Base-by-base conservation (phyloP, 2,329 filamentous ascomycete species). In the Fusarium continuum region DNA sequence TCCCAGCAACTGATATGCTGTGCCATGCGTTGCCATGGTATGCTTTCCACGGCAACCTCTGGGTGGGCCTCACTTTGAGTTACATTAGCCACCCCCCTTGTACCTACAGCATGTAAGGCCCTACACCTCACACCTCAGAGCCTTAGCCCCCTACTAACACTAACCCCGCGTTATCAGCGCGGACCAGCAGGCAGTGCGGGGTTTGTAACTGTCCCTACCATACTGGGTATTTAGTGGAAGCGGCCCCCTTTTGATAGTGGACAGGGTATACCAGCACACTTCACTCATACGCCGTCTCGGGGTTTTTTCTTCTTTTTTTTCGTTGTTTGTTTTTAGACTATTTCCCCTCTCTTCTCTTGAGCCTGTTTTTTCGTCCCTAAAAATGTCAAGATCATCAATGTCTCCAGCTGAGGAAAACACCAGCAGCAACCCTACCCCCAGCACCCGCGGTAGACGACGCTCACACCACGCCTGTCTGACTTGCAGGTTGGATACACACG, bases 391-490 rank as follows among this genome's bases (percentile, higher is more conserved):
- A 36, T 60, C 54, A 44, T 56, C 49, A 70, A 76, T 75, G 76
- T 71, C 72, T 51, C 72, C 72, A 23, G 68, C 68, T 58, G 75
- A 75, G 36, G 75, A 75, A 26, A 69, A 49, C 50, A 57, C n/a
- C 10, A 65, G 55, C 17, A 49, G 28, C 20, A 50, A 55, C 11
- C 45, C 54, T 43, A 64, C 59, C 22, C 61, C 56, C 9, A 64
- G 63, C 46, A 52, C 63, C 29, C 60, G 76, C 16, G 77, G 76
- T 36, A 73, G 77, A 68, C 69, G 76, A 60, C 71, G 77, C 34
- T 78, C 76, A 44, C 75, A 79, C 54, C 75, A 79, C 63, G 78
- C 78, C 22, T 80, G 78, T 65, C 74, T 82, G 45, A 81, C 79
- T 59, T 83, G 81, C 79, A 75, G 80, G 80, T 83, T 44, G 55